phyloP scores from a whole-genome alignment of 2,329 filamentous ascomycete genomes.

The Mycosphaerelloides madeirae region DNA sequence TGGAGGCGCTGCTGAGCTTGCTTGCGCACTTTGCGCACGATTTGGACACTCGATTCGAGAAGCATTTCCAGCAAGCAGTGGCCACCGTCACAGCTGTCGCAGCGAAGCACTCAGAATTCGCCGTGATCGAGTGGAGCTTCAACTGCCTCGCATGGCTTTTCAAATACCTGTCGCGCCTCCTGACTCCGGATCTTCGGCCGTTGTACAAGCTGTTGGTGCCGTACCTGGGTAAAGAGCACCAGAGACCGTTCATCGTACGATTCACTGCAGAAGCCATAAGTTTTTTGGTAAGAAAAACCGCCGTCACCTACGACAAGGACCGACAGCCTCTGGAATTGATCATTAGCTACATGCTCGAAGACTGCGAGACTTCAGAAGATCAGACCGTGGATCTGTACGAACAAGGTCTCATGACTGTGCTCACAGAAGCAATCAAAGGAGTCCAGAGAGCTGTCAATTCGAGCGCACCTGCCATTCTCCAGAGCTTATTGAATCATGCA shows the following conservation, averaged over 20 bases:
- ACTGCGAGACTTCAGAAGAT: slow-evolving; percentile 54
- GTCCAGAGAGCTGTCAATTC: slow-evolving; percentile 56
- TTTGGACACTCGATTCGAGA: slow-evolving; percentile 79
- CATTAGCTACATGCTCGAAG: slow-evolving; percentile 65
- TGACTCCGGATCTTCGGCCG: slow-evolving; percentile 80
- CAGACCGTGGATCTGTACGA: slow-evolving; percentile 58
- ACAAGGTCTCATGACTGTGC: slow-evolving; percentile 85
- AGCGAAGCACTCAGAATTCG: slow-evolving; percentile 63
- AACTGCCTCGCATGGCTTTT: slow-evolving; percentile 90
- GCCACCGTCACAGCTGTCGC: slow-evolving; percentile 73
- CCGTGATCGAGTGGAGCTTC: slow-evolving; percentile 97
- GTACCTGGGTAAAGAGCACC: slow-evolving; percentile 74
- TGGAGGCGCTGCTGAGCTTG: slow-evolving; percentile 85
- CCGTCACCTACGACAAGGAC: slow-evolving; percentile 69
- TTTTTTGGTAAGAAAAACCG: slow-evolving; percentile 87
- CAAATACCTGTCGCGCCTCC: slow-evolving; percentile 86
- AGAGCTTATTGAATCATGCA: slow-evolving; percentile 42
- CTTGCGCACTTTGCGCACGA: slow-evolving; percentile 93
- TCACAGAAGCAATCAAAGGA: slow-evolving; percentile 72
- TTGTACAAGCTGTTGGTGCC: slow-evolving; percentile 79
- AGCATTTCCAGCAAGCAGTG: slow-evolving; percentile 74
- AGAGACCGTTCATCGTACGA: slow-evolving; percentile 80
- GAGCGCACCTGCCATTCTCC: slow-evolving; percentile 50
- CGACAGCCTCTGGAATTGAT: slow-evolving; percentile 62
- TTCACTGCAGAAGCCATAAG: slow-evolving; percentile 95